Percentiles rank a stretch among this genome's conserved stretches.
phyloP scores from a whole-genome alignment of 202 grass and related monocot genomes.

The Carex arenaria region DNA sequence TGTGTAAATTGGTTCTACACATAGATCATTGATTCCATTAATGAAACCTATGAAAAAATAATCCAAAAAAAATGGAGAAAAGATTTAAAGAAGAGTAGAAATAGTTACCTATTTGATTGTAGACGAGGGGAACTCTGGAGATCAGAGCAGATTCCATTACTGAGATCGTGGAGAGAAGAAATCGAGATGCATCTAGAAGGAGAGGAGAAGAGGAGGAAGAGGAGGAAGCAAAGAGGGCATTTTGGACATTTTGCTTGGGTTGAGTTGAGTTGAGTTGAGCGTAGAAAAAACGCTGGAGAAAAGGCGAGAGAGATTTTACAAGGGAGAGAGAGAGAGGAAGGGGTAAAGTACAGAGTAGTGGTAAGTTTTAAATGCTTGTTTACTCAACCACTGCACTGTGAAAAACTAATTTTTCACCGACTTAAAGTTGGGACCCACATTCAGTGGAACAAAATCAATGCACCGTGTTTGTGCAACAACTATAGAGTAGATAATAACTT shows the following conservation, averaged over 20 bases:
- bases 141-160: slow-evolving; percentile 16
- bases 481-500: neutral
- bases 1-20: neutral
- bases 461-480: neutral
- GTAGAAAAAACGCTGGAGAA: slow-evolving; percentile 12
- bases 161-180: slow-evolving; percentile 9
- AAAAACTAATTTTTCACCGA: neutral
- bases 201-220: neutral
- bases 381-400: neutral
- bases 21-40: neutral
- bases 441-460: neutral
- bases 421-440: neutral
- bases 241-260: neutral
- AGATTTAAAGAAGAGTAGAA: too few species aligned
- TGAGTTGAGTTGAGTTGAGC: neutral
- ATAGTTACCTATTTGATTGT: slow-evolving; percentile 2
- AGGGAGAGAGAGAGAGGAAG: neutral
- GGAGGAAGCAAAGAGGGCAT: neutral
- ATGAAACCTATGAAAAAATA: neutral
- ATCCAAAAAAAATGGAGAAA: too few species aligned
- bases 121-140: neutral
- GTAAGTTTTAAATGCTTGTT: slow-evolving; percentile 8
- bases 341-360: neutral
- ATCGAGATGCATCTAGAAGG: slow-evolving; percentile 15
- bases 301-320: slow-evolving; percentile 15